These are phyloP conservation scores for Linum trigynum DNA, from an alignment of 345 rosid species.

Conservation along the genomic window DNA sequence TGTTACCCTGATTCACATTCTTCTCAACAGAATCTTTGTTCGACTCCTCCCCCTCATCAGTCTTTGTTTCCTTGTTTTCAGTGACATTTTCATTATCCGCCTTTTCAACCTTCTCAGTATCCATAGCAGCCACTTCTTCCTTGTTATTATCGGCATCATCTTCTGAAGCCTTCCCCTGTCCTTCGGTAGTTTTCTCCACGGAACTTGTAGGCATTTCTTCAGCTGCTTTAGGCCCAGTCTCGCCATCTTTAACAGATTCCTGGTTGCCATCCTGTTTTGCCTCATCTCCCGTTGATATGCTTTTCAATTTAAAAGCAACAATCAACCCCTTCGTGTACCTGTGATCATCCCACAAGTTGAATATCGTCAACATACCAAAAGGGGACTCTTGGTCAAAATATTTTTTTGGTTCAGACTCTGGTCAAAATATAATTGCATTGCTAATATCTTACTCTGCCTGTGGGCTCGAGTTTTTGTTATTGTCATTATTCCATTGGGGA, in stretches of 20 bases:
- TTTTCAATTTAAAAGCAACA: conserved; percentile 68
- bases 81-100: conserved; percentile 26
- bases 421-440: not conserved
- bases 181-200: conserved; percentile 9
- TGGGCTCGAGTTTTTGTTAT: conserved; percentile 33
- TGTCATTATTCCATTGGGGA: conserved; percentile 28
- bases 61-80: conserved; percentile 24
- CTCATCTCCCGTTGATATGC: conserved; percentile 29
- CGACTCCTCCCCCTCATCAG: conserved; percentile 31
- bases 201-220: not conserved
- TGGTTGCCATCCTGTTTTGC: conserved; percentile 25
- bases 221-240: conserved; percentile 21
- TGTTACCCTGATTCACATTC: conserved; percentile 35
- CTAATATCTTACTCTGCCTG: conserved; percentile 42
- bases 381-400: not conserved
- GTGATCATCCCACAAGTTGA: conserved; percentile 13
- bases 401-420: not conserved
- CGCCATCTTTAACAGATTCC: conserved; percentile 23
- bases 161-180: conserved; percentile 16
- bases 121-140: conserved; percentile 11
- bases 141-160: not conserved
- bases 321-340: conserved; percentile 87
- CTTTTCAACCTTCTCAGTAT: conserved; percentile 14
- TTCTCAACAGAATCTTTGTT: conserved; percentile 32
- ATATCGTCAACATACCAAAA: conserved; percentile 11